Evolutionary conservation across 352 stramenopile genomes (phyloP), one percentile per base, ranked within the genome.

Genomic region (Phytophthora tentaculata): DNA sequence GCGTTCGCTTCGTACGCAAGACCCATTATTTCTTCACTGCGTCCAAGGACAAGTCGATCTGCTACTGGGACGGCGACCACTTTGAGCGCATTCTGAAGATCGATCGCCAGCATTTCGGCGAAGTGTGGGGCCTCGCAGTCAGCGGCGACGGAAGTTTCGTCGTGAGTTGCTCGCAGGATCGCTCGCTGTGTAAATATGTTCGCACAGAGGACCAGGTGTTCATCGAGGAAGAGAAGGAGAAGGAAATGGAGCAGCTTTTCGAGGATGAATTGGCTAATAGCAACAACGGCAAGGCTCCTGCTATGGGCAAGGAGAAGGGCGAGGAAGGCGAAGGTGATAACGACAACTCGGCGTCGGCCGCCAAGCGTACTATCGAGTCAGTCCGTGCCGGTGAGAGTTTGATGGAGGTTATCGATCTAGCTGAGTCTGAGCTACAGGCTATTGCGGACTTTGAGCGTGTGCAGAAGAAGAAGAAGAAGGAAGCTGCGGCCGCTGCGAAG

Each of bases 11-110:
- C 69, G 90, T 99, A 32, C 79, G 75, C 12, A 93, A 92, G 58
- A 99, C 98, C 37, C 98, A 99, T 81, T 98, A 98, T 79, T 99
- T 99, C 71, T 99, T 99, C 74, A 99, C 97, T 23, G 89, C 89
- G 20, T 98, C 91, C 43, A 99, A 99, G 80, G 98, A 99, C 81
- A 97, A 98, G 57, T 97, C 85, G 32, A 83, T 99, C 17, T 88
- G 96, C 58, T 99, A 98, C 77, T 99, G 98, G 98, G 98, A 99
- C 77, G 97, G 89, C 29, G 98, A 99, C 80, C 85, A 97, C 61
- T 99, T 99, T 77, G 92, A 99, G 69, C 94, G 86, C 24, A 95
- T 95, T 57, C 71, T 95, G 1, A 92, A 94, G 71, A 83, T 95
- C 29, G 74, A 88, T 56, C 54, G 77, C 22, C 73, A 91, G 51